Percentiles rank a stretch among this genome's conserved stretches.
phyloP scores from a whole-genome alignment of 2,329 filamentous ascomycete genomes.

The Beauveria sp. region DNA sequence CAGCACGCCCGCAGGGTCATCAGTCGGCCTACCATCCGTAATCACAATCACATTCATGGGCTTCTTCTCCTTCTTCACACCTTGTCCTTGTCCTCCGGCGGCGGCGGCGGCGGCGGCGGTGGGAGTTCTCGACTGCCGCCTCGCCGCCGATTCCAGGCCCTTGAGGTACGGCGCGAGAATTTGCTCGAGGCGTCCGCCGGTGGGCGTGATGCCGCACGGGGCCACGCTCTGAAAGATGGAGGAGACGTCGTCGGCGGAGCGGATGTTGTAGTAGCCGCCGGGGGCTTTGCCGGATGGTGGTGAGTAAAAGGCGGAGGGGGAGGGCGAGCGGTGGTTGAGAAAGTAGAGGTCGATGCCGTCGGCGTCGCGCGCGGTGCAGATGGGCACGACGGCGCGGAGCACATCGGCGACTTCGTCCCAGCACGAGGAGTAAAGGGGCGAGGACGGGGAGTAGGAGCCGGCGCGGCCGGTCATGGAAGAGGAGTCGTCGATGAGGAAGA shows the following conservation, averaged over 20 bases:
- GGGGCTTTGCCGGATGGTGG: slow-evolving; percentile 27
- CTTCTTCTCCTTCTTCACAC: slow-evolving; percentile 32
- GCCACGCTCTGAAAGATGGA: slow-evolving; percentile 61
- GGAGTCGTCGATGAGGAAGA: slow-evolving; percentile 91
- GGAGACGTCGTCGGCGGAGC: slow-evolving; percentile 46
- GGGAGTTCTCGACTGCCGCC: slow-evolving; percentile 18
- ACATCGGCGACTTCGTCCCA: slow-evolving; percentile 71
- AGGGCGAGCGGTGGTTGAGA: slow-evolving; percentile 56
- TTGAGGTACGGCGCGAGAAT: slow-evolving; percentile 68
- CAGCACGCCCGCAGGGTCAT: slow-evolving; percentile 69
- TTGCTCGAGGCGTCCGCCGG: slow-evolving; percentile 59
- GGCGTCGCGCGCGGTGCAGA: slow-evolving; percentile 70
- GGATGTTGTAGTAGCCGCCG: slow-evolving; percentile 59
- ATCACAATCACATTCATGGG: slow-evolving; percentile 89
- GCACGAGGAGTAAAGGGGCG: slow-evolving; percentile 23
- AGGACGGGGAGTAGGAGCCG: too few relatives aligned
- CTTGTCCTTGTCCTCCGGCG: too few relatives aligned
- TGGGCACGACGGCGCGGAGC: slow-evolving; percentile 66
- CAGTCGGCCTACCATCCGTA: slow-evolving; percentile 76
- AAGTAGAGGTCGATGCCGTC: slow-evolving; percentile 92
- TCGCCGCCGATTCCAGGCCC: slow-evolving; percentile 30
- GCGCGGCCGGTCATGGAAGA: slow-evolving; percentile 61
- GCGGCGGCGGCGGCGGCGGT: too few relatives aligned
- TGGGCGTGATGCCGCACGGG: slow-evolving; percentile 64
- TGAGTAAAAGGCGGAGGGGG: slow-evolving; percentile 19